phyloP scores from a whole-genome alignment of 2,329 filamentous ascomycete species.

The Thermomyces lanuginosus region DNA sequence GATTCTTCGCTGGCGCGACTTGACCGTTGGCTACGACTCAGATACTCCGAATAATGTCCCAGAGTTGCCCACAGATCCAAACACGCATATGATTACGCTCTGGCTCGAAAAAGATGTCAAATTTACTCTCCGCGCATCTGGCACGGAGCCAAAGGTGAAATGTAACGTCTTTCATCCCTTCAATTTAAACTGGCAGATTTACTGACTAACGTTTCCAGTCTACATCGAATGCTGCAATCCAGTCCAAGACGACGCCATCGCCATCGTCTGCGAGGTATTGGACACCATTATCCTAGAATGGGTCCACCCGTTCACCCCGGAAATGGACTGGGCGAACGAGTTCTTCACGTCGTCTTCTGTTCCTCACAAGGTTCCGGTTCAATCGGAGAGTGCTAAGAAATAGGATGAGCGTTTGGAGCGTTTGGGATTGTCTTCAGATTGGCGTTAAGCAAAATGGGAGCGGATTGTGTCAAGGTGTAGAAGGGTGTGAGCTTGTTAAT shows the following conservation, averaged over 20 bases:
- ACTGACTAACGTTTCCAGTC: conserved; percentile 13
- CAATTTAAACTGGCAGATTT: conserved; percentile 1
- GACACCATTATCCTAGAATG: conserved; percentile 22
- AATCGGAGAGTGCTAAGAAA: too few relatives aligned
- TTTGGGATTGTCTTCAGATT: too few relatives aligned
- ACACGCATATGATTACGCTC: conserved; percentile 47
- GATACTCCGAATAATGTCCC: conserved; percentile 36
- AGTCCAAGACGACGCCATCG: conserved; percentile 19
- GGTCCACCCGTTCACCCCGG: conserved; percentile 22
- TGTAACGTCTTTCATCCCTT: conserved; percentile 18
- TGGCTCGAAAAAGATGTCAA: conserved; percentile 39
- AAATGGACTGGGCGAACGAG: conserved; percentile 20
- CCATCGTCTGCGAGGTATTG: conserved; percentile 23
- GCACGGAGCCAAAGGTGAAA: conserved; percentile 53
- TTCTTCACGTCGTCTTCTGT: conserved; percentile 25
- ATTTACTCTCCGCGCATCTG: conserved; percentile 45
- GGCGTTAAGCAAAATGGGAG: too few relatives aligned
- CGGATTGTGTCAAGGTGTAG: too few relatives aligned
- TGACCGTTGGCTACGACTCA: conserved; percentile 46
- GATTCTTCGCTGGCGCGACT: conserved; percentile 44
- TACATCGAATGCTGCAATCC: conserved; percentile 28
- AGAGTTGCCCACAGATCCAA: conserved; percentile 38
- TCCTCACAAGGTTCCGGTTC: too few relatives aligned
- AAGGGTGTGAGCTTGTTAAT: too few relatives aligned
- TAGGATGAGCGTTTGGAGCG: too few relatives aligned